Conservation (phyloP, 768 basidiomycete species). For the Pulveroboletus sp. region DNA sequence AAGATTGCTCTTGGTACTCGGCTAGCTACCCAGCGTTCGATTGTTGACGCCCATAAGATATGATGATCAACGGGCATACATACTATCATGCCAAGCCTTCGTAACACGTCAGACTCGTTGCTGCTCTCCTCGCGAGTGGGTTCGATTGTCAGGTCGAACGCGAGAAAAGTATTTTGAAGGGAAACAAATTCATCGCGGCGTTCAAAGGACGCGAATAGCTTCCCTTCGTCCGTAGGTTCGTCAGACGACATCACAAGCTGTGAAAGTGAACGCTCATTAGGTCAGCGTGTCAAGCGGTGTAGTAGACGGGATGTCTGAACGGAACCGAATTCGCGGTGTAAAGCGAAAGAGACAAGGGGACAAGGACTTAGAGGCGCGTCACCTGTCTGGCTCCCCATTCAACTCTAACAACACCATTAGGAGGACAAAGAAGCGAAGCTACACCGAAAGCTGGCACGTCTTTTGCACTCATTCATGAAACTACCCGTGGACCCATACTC, state of each 20-base stretch:
- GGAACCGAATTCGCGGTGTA: conserved; percentile 21
- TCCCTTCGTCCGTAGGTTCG: conserved; percentile 39
- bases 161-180: conserved; percentile 50
- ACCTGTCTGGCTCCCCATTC: not conserved
- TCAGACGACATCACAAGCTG: conserved; percentile 33
- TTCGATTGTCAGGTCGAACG: conserved; percentile 42
- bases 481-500: conserved; percentile 7
- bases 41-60: not conserved
- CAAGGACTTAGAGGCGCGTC: conserved; percentile 32
- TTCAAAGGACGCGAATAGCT: conserved; percentile 56
- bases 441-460: conserved; percentile 55
- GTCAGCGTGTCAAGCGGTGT: conserved; percentile 16
- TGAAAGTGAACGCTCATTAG: conserved; percentile 8
- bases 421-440: conserved; percentile 45
- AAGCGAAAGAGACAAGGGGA: conserved; percentile 46
- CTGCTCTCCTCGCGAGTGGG: conserved; percentile 43
- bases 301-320: not conserved
- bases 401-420: conserved; percentile 16
- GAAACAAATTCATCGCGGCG: conserved; percentile 57
- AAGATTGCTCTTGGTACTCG: conserved; percentile 90
- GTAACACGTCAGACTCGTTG: conserved; percentile 40
- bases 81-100: conserved; percentile 51
- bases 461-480: conserved; percentile 10
- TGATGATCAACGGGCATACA: conserved; percentile 24
- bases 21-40: conserved; percentile 53